Evolutionary conservation across 2,329 filamentous ascomycete genomes (phyloP).

Genomic region (Aspergillus amoenus): DNA sequence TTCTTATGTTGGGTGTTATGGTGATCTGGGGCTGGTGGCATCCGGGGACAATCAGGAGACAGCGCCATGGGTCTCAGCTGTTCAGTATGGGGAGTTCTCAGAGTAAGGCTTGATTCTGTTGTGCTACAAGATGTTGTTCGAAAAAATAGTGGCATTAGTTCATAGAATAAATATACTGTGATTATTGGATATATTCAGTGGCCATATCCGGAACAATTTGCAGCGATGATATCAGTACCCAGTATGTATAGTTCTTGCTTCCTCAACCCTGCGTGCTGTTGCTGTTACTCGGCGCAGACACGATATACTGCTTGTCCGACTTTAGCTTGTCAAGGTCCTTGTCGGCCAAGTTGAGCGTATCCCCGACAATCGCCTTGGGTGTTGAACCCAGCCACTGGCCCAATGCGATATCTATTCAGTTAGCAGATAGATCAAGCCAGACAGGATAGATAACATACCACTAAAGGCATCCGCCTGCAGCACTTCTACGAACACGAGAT

Average conservation of each 20-base stretch:
- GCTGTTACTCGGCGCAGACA: slow-evolving; percentile 28
- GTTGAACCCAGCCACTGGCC: slow-evolving; percentile 53
- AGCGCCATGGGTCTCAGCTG: not conserved
- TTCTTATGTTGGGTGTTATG: slow-evolving; percentile 34
- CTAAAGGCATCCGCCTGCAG: slow-evolving; percentile 68
- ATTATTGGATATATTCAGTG: too few relatives aligned
- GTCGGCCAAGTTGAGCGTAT: slow-evolving; percentile 52
- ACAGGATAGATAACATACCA: slow-evolving; percentile 19
- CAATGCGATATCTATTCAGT: slow-evolving; percentile 43
- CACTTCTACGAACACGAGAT: slow-evolving; percentile 73
- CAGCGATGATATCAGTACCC: too few relatives aligned
- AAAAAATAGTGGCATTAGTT: too few relatives aligned
- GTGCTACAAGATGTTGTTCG: too few relatives aligned
- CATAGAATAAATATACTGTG: too few relatives aligned
- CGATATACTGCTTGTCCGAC: slow-evolving; percentile 48
- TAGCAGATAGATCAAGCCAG: not conserved
- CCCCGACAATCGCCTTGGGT: slow-evolving; percentile 58
- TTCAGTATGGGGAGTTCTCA: not conserved
- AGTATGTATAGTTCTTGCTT: too few relatives aligned
- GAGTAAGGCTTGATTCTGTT: too few relatives aligned
- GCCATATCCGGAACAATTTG: too few relatives aligned
- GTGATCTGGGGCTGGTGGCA: slow-evolving; percentile 13
- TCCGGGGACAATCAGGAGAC: not conserved
- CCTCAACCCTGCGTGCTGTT: not conserved
- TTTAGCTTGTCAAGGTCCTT: slow-evolving; percentile 41